Base-by-base conservation (phyloP, 768 basidiomycete genomes). In the Arthromyces matolae region DNA sequence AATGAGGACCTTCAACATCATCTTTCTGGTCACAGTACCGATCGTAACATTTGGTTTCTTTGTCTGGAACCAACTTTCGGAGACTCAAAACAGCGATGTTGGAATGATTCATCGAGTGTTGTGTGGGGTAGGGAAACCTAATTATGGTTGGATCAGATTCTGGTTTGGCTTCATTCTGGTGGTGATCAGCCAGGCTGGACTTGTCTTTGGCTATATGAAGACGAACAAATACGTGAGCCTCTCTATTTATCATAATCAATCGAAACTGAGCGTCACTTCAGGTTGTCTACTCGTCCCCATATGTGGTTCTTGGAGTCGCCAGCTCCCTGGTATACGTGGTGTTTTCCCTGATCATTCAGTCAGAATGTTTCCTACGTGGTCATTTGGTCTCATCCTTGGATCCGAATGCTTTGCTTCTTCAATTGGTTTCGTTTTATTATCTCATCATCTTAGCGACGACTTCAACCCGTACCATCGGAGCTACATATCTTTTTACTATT, bases 21-120 rank as follows among this genome's bases (percentile, higher is more conserved):
- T 80, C 7, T 59, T 83, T 14, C 72, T 90, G 16, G 65, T 80
- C n/a, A 64, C 76, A n/a, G 84, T 84, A 0, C 87, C 87, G 0
- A 61, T 78, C 16, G 60, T 83, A 3, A 51, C 78, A 1, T 63
- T 79, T 3, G 62, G 85, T 6, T 58, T 76, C 7, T 50, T 65
- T 22, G 52, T 57, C 27, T 62, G 60, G 34, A 49, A 49, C 20
- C 18, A 57, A 63, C 42, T 50, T 64, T 4, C 42, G 45, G 47
- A n/a, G 34, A 39, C 32, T 46, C 14, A 50, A 49, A 12, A 39
- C 24, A 33, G 38, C 53, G 37, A 42, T 14, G 45, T 22, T 29
- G 45, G 45, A 33, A 29, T 47, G 24, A 29, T 32, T 14, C 27
- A 34, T 13, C 49, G 49, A 36, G 14, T 40, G 14, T 50, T 42